Evolutionary conservation across 2,329 filamentous ascomycete genomes (phyloP).

Genomic region (Scolecobasidium constrictum): DNA sequence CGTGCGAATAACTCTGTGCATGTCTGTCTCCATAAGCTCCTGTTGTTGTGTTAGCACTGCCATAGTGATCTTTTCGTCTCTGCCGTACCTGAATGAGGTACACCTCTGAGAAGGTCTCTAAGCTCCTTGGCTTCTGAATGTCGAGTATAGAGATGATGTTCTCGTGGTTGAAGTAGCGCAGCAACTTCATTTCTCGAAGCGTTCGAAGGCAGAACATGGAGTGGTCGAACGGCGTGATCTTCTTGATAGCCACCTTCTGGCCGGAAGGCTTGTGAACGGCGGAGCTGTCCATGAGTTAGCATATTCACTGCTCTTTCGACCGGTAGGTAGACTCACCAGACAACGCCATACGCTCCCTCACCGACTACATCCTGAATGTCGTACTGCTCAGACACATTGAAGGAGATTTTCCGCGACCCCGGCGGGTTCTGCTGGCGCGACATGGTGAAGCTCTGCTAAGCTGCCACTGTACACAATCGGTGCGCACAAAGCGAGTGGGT

Average conservation of each 20-base stretch:
- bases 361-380: constrained; percentile 99
- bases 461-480: no score
- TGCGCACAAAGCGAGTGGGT: no score
- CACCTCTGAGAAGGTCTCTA: constrained; percentile 92
- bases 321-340: constrained; percentile 58
- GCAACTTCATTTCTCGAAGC: constrained; percentile 95
- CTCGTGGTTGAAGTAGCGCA: constrained; percentile 98
- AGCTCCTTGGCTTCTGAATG: constrained; percentile 95
- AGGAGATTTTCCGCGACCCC: constrained; percentile 84
- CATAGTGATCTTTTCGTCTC: neutral
- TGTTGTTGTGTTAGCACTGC: constrained; percentile 26
- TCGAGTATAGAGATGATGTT: constrained; percentile 99
- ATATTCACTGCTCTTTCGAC: no score
- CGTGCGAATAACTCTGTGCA: constrained; percentile 97
- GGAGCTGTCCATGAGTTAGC: no score
- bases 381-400: constrained; percentile 99
- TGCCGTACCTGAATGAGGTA: constrained; percentile 81
- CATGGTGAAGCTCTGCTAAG: constrained; percentile 13
- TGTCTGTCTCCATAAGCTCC: constrained; percentile 99
- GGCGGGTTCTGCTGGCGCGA: constrained; percentile 22
- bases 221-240: constrained; percentile 98
- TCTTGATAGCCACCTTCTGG: constrained; percentile 99
- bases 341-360: constrained; percentile 95
- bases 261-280: constrained; percentile 95
- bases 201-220: constrained; percentile 98